Evolutionary conservation across 306 rosid genomes (phyloP).

Genomic region (Herpetospermum pedunculosum): DNA sequence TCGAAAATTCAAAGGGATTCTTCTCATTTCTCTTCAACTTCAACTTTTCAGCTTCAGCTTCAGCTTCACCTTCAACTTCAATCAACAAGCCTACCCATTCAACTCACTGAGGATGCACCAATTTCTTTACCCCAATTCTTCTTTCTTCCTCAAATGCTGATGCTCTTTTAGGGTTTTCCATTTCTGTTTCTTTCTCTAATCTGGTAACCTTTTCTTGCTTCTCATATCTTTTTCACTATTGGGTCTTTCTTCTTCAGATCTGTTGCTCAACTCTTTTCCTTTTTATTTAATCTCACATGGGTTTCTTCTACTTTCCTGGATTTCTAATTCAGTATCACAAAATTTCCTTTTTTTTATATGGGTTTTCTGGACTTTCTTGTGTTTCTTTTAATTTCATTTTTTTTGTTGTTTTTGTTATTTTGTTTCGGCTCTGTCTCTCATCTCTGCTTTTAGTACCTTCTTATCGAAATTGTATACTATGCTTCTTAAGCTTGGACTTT

Average conservation of each 20-base stretch:
- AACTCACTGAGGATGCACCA: too few relatives aligned
- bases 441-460: not conserved
- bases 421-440: not conserved
- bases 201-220: not conserved
- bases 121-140: not conserved
- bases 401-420: not conserved
- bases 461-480: not conserved
- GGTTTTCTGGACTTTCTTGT: not conserved
- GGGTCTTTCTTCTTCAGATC: not conserved
- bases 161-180: not conserved
- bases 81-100: not conserved
- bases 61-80: not conserved
- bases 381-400: not conserved
- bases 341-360: too few relatives aligned
- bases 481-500: not conserved
- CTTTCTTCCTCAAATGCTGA: constrained; percentile 3
- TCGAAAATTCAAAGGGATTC: too few relatives aligned
- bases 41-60: too few relatives aligned
- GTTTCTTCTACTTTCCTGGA: not conserved
- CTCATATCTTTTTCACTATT: not conserved
- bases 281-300: not conserved
- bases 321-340: not conserved
- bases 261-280: not conserved
- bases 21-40: not conserved
- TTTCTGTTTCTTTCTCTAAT: not conserved